phyloP scores from a whole-genome alignment of 2,329 filamentous ascomycete genomes.

The Rutstroemia sp. region DNA sequence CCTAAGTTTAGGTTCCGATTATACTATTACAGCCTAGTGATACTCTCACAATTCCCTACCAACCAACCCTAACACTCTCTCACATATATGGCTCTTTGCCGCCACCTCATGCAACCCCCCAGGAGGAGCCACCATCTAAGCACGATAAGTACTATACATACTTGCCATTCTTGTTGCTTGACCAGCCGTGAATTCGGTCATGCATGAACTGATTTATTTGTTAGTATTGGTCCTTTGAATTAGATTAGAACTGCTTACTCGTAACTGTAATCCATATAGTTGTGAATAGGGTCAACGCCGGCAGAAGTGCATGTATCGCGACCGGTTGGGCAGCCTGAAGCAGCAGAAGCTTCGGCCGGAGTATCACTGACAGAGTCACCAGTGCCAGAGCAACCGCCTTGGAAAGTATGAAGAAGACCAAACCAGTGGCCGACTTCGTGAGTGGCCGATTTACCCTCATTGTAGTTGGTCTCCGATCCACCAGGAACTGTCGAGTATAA shows the following conservation, averaged over 20 bases:
- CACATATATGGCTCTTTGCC: too few species aligned
- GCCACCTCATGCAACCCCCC: too few species aligned
- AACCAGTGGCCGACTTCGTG: slow-evolving; percentile 45
- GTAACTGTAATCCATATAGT: slow-evolving; percentile 33
- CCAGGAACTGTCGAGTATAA: slow-evolving; percentile 33
- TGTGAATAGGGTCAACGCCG: slow-evolving; percentile 29
- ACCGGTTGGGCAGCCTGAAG: slow-evolving; percentile 34
- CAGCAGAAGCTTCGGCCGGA: slow-evolving; percentile 30
- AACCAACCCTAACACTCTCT: too few species aligned
- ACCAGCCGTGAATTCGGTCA: neutral
- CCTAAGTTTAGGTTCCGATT: too few species aligned
- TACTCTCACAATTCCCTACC: too few species aligned
- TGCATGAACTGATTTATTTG: neutral
- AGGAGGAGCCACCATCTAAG: neutral
- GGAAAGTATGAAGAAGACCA: slow-evolving; percentile 41
- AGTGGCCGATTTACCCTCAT: slow-evolving; percentile 33
- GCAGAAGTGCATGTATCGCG: slow-evolving; percentile 28
- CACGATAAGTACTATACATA: neutral
- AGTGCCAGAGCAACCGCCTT: slow-evolving; percentile 33
- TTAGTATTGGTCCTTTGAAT: too few species aligned
- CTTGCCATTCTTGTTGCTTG: neutral
- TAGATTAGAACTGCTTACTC: slow-evolving; percentile 22
- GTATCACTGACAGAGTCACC: slow-evolving; percentile 37
- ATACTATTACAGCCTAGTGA: too few species aligned
- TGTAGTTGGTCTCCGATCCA: slow-evolving; percentile 29